Conservation (phyloP, 2,329 filamentous ascomycete species). For the Verticillium dahliae region DNA sequence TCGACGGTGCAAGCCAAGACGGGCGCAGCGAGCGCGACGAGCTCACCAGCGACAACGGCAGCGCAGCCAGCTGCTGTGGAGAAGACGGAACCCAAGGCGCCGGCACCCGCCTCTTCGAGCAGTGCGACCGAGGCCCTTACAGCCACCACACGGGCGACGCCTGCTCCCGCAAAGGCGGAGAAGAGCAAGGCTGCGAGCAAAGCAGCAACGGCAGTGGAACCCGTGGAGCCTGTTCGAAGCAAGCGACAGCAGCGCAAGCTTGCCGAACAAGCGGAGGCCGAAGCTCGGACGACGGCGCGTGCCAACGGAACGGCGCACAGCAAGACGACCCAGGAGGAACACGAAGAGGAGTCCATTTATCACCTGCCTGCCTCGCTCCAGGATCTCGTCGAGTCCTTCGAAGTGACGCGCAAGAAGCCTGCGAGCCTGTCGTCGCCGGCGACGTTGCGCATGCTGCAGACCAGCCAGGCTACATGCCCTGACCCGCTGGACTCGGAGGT, state of each 20-base stretch:
- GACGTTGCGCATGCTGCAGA: slow-evolving; percentile 66
- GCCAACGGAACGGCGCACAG: slow-evolving; percentile 49
- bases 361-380: slow-evolving; percentile 84
- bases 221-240: slow-evolving; percentile 39
- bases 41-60: slow-evolving; percentile 42
- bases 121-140: slow-evolving; percentile 15
- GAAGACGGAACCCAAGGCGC: slow-evolving; percentile 25
- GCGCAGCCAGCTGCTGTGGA: slow-evolving; percentile 37
- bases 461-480: slow-evolving; percentile 68
- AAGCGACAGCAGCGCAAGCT: slow-evolving; percentile 10
- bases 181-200: slow-evolving; percentile 38
- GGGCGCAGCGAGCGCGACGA: slow-evolving; percentile 48
- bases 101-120: slow-evolving; percentile 11
- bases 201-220: slow-evolving; percentile 28
- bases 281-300: slow-evolving; percentile 25
- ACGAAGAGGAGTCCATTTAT: slow-evolving; percentile 76
- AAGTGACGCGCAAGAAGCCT: slow-evolving; percentile 68
- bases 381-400: slow-evolving; percentile 87
- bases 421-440: slow-evolving; percentile 55
- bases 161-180: slow-evolving; percentile 22
- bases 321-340: slow-evolving; percentile 39
- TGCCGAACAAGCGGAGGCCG: not conserved
- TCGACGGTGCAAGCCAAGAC: slow-evolving; percentile 47
- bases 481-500: slow-evolving; percentile 75
- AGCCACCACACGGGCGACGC: slow-evolving; percentile 19